Base-by-base conservation (phyloP, 2,329 filamentous ascomycete genomes). In the Sphaerulina vaccinii region DNA sequence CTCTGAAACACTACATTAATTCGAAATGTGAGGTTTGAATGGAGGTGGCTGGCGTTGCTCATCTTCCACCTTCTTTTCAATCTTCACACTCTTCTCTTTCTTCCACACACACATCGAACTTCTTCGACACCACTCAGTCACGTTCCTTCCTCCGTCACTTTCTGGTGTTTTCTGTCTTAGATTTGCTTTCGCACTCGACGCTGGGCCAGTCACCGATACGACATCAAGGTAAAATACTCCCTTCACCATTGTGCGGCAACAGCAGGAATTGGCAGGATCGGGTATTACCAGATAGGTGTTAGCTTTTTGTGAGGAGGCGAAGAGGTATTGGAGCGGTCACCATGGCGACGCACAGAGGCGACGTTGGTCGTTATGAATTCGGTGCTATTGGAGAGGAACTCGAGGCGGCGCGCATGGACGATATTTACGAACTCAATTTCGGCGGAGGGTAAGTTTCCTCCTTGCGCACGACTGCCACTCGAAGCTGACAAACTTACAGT, bases 381-480 rank as follows among this genome's bases (percentile, higher is more conserved):
- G 48, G 48, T 22, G 39, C 48, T 15, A 50, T 50, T n/a, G 48
- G 48, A n/a, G 32, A 43, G 5, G 48, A 50, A 19, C 10, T 50
- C 13, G 37, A 32, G 23, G 48, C 40, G 18, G 35, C 40, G 9
- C 40, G 29, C 1, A 11, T 18, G 5, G 39, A 38, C 21, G 19
- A 27, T 13, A 29, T 19, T n/a, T 44, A 36, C 13, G 39, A 44
- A n/a, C 39, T 44, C 10, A 32, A 44, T 11, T 43, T 10, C 32
- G 48, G 42, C 32, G 48, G 39, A 10, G 39, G 48, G 48, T 44
- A 16, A 38, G 39, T 50, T 15, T 10, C 11, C 37, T 18, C 37
- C 19, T 23, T 13, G 7, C 6, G 15, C 18, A 39, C 5, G 2
- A 21, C 37, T 21, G 10, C 10, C 9, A 5, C 16, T 13, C 39